Evolutionary conservation across 2,329 filamentous ascomycete species (phyloP), one percentile per base, ranked within the genome.

Genomic region (Fusarium sp.): DNA sequence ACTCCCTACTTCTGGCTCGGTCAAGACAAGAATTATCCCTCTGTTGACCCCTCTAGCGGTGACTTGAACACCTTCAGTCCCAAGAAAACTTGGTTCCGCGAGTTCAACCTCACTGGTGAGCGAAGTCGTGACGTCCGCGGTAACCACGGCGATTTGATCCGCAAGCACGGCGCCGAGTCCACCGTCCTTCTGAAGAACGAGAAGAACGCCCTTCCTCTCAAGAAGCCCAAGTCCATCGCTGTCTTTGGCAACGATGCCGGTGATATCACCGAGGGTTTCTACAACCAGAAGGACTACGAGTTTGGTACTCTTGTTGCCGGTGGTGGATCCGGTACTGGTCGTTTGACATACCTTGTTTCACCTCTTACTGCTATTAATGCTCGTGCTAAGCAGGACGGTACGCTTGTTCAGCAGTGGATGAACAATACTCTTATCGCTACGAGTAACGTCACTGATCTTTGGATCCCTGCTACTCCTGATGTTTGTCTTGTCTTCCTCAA

Each of bases 151-250:
- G 78, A 84, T 2, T 77, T 90, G 7, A 83, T 88, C 71, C 84
- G 88, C 53, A 88, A 87, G 84, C 86, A 90, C 71, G 85, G 78
- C 18, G 78, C 81, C 17, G 80, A 79, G 62, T 91, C 91, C 23
- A 91, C 88, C 15, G 88, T 94, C 18, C 85, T 95, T 4, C 83
- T 95, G 67, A 95, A 95, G 85, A 95, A 95, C 80, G 82, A 82
- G 33, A 85, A 85, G 67, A 85, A 85, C 38, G 85, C 85, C 3
- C 83, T 94, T 10, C 92, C 92, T 0, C 82, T 89, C 40, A 85
- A 85, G 75, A 81, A 80, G 6, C 85, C 84, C 89, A 79, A 90
- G 84, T 79, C 83, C 81, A 79, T 90, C 86, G 82, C 86, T 78
- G 72, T 87, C 83, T 80, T 89, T 84, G 75, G 89, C 70, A 85